phyloP scores from a whole-genome alignment of 2,329 filamentous ascomycete genomes.

The Fusarium compactum region DNA sequence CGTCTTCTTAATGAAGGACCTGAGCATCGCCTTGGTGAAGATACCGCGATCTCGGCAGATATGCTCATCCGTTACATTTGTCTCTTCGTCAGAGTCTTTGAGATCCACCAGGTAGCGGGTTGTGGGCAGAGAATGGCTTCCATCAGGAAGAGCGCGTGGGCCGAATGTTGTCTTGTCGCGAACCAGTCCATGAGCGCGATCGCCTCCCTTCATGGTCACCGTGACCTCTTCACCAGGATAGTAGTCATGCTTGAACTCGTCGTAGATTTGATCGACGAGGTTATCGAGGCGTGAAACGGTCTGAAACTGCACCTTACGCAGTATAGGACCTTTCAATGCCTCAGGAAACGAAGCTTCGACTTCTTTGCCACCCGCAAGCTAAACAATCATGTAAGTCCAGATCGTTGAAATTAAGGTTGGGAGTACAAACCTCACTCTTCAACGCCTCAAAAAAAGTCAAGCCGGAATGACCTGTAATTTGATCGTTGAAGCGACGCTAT shows the following conservation, averaged over 20 bases:
- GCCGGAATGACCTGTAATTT: conserved; percentile 93
- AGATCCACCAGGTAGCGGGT: conserved; percentile 86
- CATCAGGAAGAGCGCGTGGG: conserved; percentile 70
- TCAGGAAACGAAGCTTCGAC: conserved; percentile 94
- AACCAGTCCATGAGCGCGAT: conserved; percentile 78
- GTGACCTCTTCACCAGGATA: conserved; percentile 89
- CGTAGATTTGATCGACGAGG: conserved; percentile 74
- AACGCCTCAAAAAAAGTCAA: conserved; percentile 93
- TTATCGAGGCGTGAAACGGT: conserved; percentile 91
- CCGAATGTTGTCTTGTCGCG: conserved; percentile 87
- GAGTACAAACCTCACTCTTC: conserved; percentile 81
- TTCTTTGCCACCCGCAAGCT: conserved; percentile 85
- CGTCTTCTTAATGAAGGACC: conserved; percentile 94
- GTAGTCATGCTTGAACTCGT: conserved; percentile 89
- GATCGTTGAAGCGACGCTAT: conserved; percentile 90
- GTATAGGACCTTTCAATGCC: conserved; percentile 87
- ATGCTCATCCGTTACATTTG: conserved; percentile 82
- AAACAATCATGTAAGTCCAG: conserved; percentile 33
- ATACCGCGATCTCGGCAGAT: conserved; percentile 88
- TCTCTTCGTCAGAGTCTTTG: conserved; percentile 77
- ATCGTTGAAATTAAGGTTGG: not conserved
- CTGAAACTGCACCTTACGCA: conserved; percentile 92
- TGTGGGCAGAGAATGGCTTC: conserved; percentile 76
- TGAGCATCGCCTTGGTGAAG: conserved; percentile 94
- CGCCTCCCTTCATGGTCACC: conserved; percentile 76